phyloP scores from a whole-genome alignment of 2,329 filamentous ascomycete genomes.

The Cladosporium oxysporum region DNA sequence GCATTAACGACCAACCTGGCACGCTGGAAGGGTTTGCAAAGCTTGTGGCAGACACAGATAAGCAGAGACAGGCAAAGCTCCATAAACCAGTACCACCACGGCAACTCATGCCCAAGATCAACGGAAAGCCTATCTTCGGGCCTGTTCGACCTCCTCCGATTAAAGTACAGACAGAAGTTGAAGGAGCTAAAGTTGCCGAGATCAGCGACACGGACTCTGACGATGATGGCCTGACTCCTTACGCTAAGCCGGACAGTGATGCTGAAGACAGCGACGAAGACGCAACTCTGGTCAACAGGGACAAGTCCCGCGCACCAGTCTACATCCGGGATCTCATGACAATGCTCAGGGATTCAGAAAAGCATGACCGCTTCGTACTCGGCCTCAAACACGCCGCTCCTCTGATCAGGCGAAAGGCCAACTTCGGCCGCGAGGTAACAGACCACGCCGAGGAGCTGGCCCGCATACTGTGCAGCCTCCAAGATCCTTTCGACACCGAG shows the following conservation, averaged over 20 bases:
- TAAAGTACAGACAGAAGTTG: conserved; percentile 31
- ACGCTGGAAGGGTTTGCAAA: conserved; percentile 53
- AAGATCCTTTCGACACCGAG: conserved; percentile 82
- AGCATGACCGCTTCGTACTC: conserved; percentile 80
- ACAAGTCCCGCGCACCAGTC: conserved; percentile 82
- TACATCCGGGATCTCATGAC: conserved; percentile 84
- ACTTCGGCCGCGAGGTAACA: conserved; percentile 82
- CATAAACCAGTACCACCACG: neutral
- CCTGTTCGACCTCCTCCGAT: conserved; percentile 34
- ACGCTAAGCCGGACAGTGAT: conserved; percentile 85
- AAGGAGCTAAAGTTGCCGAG: conserved; percentile 38
- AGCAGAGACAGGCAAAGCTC: neutral
- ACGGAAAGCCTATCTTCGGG: conserved; percentile 36
- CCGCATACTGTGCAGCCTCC: conserved; percentile 72
- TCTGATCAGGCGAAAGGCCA: conserved; percentile 84
- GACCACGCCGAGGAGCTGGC: conserved; percentile 83
- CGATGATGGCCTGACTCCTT: conserved; percentile 67
- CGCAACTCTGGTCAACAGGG: conserved; percentile 77
- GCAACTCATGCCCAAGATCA: conserved; percentile 26
- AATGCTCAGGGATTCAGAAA: conserved; percentile 77
- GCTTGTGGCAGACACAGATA: conserved; percentile 14
- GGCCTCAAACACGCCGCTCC: conserved; percentile 74
- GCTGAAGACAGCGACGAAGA: conserved; percentile 92
- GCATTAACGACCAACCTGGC: conserved; percentile 64
- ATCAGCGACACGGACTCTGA: conserved; percentile 37